Conservation (phyloP, 805 yeast genomes). For the Yarrowia sp. region DNA sequence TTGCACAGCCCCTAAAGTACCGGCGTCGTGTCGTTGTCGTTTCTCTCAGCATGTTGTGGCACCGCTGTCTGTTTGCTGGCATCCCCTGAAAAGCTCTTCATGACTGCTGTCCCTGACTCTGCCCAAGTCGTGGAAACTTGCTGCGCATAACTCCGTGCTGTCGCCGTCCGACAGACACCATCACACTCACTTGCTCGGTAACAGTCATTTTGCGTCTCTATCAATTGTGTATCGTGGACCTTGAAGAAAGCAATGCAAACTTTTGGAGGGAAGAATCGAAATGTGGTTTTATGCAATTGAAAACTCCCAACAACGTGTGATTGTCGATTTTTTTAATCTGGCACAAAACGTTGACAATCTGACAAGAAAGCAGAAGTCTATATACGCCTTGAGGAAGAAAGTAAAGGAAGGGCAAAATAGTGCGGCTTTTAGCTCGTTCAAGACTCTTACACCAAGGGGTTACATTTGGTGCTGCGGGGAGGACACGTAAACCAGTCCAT, state of each 20-base stretch:
- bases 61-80: background rate
- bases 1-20: background rate
- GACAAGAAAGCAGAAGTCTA: conserved; percentile 1
- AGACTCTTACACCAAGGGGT: background rate
- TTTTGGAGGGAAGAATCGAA: conserved; percentile 16
- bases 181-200: conserved; percentile 23
- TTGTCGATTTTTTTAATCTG: conserved; percentile 6
- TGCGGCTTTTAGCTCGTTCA: conserved; percentile 5
- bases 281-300: conserved; percentile 6
- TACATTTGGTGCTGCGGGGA: background rate
- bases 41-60: background rate
- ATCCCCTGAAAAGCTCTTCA: background rate
- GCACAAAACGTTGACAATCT: conserved; percentile 9
- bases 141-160: background rate
- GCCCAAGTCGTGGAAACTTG: background rate
- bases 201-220: conserved; percentile 24
- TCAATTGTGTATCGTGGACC: conserved; percentile 20
- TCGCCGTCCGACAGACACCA: background rate
- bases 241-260: conserved; percentile 22
- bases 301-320: conserved; percentile 22
- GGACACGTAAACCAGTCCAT: too few relatives aligned
- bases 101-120: background rate
- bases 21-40: background rate
- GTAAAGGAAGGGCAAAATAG: background rate
- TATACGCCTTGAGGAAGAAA: background rate